Percentiles rank a stretch among this genome's conserved stretches.
These are phyloP conservation scores for Erysimum cheiri DNA, from an alignment of 441 rosid genomes.

Conservation along the genomic window DNA sequence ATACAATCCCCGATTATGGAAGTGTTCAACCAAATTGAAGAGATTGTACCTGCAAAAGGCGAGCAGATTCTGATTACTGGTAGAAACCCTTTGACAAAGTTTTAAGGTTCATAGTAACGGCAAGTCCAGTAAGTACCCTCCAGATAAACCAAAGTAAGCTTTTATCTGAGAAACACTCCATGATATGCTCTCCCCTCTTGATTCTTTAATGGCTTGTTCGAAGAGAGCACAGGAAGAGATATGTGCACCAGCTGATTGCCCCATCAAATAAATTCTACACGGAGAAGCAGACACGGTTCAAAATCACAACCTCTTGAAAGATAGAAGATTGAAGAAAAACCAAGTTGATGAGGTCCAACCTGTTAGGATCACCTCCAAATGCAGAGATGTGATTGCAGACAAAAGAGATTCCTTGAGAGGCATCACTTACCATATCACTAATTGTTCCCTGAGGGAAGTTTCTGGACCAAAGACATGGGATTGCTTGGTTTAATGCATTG, in stretches of 20 bases:
- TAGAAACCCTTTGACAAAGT: background rate
- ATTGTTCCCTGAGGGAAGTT: conserved; percentile 98
- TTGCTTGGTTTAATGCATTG: conserved; percentile 6
- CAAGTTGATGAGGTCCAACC: conserved; percentile 47
- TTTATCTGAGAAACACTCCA: conserved; percentile 89
- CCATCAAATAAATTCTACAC: conserved; percentile 88
- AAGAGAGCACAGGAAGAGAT: conserved; percentile 86
- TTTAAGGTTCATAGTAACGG: background rate
- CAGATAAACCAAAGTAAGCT: conserved; percentile 95
- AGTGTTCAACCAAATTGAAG: conserved; percentile 77
- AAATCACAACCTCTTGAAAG: background rate
- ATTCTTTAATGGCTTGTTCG: conserved; percentile 88
- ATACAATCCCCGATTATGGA: conserved; percentile 80
- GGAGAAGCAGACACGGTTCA: conserved; percentile 29
- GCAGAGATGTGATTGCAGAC: conserved; percentile 73
- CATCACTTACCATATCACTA: conserved; percentile 90
- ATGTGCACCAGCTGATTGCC: conserved; percentile 99
- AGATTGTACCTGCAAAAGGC: conserved; percentile 77
- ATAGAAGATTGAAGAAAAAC: conserved; percentile 1
- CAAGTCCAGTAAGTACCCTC: conserved; percentile 61
- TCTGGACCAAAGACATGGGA: conserved; percentile 49
- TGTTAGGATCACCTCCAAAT: conserved; percentile 91
- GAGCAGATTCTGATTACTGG: conserved; percentile 12
- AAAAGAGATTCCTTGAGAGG: conserved; percentile 81
- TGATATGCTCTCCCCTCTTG: conserved; percentile 57